Evolutionary conservation across 2,329 filamentous ascomycete species (phyloP), one percentile per base, ranked within the genome.

Genomic region (Sporothrix phasma): DNA sequence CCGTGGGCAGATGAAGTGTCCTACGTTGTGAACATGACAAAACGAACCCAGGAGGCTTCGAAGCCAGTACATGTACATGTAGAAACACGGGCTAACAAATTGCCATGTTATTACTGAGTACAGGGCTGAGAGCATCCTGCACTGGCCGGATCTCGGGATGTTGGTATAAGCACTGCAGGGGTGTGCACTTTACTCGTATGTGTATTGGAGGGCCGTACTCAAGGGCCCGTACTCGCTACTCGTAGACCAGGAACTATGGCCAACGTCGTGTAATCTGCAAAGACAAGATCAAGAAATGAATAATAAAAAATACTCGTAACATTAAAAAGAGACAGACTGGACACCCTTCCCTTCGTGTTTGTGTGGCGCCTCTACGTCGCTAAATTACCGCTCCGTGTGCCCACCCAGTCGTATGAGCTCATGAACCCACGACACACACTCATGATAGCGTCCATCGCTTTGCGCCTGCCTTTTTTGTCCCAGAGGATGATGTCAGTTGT

Each of bases 371-470:
- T 19, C 37, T 19, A 39, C 51, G 15, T 24, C 31, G 51, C n/a
- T 37, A 31, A 54, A 43, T n/a, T n/a, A 26, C 26, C 5, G 5
- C 19, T 22, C 10, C 19, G 13, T 31, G 43, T 41, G 34, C 17
- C 24, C 19, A 19, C 13, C 62, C 62, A 64, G 54, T 64, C 5
- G 63, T 61, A 64, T 64, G 56, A 64, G 56, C 63, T 64, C 63
- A 64, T 64, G 63, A 61, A 61, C 46, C 34, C 56, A 64, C 63
- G 63, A 29, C 46, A 4, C n/a, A n/a, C n/a, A n/a, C n/a, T 13
- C 17, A 26, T 29, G 31, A 39, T 39, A 19, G 45, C 45, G 59
- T 61, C n/a, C 51, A 51, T 61, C 59, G 41, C 43, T 37, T 31
- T 47, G 34, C 15, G n/a, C 10, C 39, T 49, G 4, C 13, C 4